Percentiles rank a stretch among this genome's conserved stretches.
These are phyloP conservation scores for Carex littledalei DNA, from an alignment of 176 grass and related monocot species.

Conservation along the genomic window DNA sequence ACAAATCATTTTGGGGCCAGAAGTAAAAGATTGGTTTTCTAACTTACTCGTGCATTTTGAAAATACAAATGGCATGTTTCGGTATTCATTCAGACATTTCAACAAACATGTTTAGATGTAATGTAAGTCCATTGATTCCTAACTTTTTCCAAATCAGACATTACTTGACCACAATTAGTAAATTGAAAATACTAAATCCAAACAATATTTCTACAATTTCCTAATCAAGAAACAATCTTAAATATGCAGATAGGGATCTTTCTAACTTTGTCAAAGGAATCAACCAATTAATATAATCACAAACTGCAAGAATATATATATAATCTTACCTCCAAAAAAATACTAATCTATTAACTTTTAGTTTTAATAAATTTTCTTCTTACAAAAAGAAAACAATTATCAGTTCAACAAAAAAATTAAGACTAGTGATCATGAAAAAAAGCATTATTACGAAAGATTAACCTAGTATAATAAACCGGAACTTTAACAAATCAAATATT, in stretches of 20 bases:
- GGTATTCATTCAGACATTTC: slow-evolving; percentile 1
- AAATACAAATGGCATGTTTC: neutral
- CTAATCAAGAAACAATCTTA: neutral
- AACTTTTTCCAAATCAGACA: neutral
- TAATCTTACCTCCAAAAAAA: neutral
- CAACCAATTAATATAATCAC: neutral
- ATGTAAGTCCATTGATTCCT: neutral
- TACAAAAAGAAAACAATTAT: neutral
- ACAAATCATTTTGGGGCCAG: neutral
- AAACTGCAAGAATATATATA: neutral
- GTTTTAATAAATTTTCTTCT: neutral
- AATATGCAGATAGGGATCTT: neutral
- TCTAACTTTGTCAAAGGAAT: neutral
- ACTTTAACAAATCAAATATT: neutral
- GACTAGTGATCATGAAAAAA: neutral
- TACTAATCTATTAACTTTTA: neutral
- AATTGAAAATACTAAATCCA: neutral
- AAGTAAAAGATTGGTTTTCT: neutral
- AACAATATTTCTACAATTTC: neutral
- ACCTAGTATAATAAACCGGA: neutral
- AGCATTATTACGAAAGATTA: neutral
- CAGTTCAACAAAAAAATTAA: neutral
- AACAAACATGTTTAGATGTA: slow-evolving; percentile 3
- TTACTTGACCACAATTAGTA: neutral
- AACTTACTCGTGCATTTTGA: neutral